A percentile compares a stretch with the other conserved stretches of the same genome.
phyloP scores from a whole-genome alignment of 2,329 filamentous ascomycete species.

The Sporothrix protearum region DNA sequence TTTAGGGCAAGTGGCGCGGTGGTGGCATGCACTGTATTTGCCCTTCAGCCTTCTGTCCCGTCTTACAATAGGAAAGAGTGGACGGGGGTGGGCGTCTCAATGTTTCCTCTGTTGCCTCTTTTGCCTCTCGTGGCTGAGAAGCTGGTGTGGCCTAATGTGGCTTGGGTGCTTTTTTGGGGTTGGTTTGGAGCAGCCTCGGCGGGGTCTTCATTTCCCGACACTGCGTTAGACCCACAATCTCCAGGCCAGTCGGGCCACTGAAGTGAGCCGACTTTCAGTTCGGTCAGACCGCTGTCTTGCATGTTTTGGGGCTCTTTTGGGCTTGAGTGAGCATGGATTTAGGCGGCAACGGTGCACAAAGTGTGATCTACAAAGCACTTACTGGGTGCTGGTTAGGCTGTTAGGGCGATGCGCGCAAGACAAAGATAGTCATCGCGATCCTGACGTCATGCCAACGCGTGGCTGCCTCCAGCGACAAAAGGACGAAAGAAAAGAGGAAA shows the following conservation, averaged over 20 bases:
- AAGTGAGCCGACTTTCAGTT: neutral
- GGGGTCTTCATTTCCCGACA: neutral
- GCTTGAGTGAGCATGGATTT: too few relatives aligned
- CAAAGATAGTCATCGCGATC: neutral
- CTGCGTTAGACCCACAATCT: neutral
- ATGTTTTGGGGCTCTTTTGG: neutral
- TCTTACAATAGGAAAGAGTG: neutral
- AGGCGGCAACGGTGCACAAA: too few relatives aligned
- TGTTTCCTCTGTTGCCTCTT: neutral
- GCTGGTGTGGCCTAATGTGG: constrained; percentile 12
- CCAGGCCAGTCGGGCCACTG: neutral
- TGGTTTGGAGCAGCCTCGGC: neutral
- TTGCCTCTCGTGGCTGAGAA: constrained; percentile 13
- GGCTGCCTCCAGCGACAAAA: neutral
- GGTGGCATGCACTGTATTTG: neutral
- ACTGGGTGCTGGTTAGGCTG: too few relatives aligned
- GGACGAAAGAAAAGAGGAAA: constrained; percentile 7
- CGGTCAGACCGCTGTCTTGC: neutral
- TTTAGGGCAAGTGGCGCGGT: too few relatives aligned
- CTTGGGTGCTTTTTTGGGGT: neutral
- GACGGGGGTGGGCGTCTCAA: neutral
- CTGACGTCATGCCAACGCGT: constrained; percentile 21
- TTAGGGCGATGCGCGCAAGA: neutral
- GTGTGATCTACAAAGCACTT: constrained; percentile 1
- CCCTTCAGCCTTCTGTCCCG: neutral